Evolutionary conservation across 345 rosid genomes (phyloP).

Genomic region (Sapria himalayana): DNA sequence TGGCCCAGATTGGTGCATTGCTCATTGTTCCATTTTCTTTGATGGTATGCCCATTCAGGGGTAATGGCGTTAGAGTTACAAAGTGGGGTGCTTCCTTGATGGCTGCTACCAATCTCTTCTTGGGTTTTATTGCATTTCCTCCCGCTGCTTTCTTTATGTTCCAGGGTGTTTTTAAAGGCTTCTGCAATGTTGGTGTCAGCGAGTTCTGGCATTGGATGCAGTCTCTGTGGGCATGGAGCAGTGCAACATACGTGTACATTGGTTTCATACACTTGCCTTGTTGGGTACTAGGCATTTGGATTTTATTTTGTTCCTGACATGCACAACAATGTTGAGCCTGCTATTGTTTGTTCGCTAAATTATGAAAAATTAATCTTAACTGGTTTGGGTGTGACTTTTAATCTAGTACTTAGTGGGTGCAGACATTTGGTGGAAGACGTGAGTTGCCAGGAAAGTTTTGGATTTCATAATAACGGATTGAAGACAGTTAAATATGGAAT

Average conservation of each 20-base stretch:
- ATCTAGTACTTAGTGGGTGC: too few species aligned
- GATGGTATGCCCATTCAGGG: slow-evolving; percentile 49
- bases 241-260: slow-evolving; percentile 77
- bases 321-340: too few species aligned
- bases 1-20: slow-evolving; percentile 79
- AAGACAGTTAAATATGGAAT: too few species aligned
- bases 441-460: too few species aligned
- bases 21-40: slow-evolving; percentile 56
- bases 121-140: slow-evolving; percentile 37
- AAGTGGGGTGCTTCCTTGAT: slow-evolving; percentile 17
- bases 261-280: slow-evolving; percentile 77
- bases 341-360: too few species aligned
- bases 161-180: slow-evolving; percentile 27
- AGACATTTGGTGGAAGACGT: too few species aligned
- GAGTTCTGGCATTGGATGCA: slow-evolving; percentile 82
- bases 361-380: too few species aligned
- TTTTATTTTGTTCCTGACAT: slow-evolving; percentile 35
- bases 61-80: slow-evolving; percentile 24
- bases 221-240: slow-evolving; percentile 81
- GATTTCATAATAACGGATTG: too few species aligned
- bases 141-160: slow-evolving; percentile 32
- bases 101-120: slow-evolving; percentile 25
- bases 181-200: slow-evolving; percentile 19
- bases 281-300: slow-evolving; percentile 27
- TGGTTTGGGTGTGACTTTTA: too few species aligned